phyloP scores from a whole-genome alignment of 345 rosid genomes.

The Acer campestre region DNA sequence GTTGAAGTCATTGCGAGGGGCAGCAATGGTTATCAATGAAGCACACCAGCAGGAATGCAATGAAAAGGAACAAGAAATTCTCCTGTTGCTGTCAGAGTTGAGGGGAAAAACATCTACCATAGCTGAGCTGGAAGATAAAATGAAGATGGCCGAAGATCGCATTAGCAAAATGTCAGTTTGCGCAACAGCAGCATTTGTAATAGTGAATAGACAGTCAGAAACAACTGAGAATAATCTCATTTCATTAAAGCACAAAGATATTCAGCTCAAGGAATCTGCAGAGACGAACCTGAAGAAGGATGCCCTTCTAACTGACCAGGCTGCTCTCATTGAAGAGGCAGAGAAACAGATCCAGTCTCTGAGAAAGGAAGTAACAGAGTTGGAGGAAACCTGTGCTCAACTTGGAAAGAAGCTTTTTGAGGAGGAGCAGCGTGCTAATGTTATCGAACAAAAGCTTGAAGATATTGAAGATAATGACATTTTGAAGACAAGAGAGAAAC shows the following conservation, averaged over 20 bases:
- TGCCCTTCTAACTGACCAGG: slow-evolving; percentile 41
- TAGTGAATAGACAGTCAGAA: slow-evolving; percentile 74
- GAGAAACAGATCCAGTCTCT: slow-evolving; percentile 47
- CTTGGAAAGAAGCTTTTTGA: slow-evolving; percentile 49
- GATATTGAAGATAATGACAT: slow-evolving; percentile 60
- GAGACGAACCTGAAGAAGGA: slow-evolving; percentile 46
- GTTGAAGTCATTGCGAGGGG: slow-evolving; percentile 87
- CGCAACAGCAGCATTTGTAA: slow-evolving; percentile 80
- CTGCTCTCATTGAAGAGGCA: slow-evolving; percentile 35
- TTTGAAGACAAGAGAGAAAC: slow-evolving; percentile 53
- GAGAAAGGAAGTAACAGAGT: slow-evolving; percentile 43
- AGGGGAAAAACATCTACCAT: slow-evolving; percentile 44
- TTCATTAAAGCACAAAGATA: slow-evolving; percentile 54
- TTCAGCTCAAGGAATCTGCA: slow-evolving; percentile 44
- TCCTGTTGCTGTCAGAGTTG: slow-evolving; percentile 57
- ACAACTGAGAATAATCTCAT: slow-evolving; percentile 35
- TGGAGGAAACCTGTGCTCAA: slow-evolving; percentile 46
- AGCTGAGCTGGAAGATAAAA: slow-evolving; percentile 53
- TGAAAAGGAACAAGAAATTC: slow-evolving; percentile 69
- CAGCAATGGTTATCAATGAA: slow-evolving; percentile 80
- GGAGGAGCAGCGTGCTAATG: slow-evolving; percentile 49
- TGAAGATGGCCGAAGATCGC: slow-evolving; percentile 53
- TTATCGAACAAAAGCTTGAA: slow-evolving; percentile 56
- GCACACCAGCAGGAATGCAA: slow-evolving; percentile 79
- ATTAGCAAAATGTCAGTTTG: slow-evolving; percentile 52